Conservation (phyloP, 1,284 basidiomycete species). For the Melampsora larici-populina region DNA sequence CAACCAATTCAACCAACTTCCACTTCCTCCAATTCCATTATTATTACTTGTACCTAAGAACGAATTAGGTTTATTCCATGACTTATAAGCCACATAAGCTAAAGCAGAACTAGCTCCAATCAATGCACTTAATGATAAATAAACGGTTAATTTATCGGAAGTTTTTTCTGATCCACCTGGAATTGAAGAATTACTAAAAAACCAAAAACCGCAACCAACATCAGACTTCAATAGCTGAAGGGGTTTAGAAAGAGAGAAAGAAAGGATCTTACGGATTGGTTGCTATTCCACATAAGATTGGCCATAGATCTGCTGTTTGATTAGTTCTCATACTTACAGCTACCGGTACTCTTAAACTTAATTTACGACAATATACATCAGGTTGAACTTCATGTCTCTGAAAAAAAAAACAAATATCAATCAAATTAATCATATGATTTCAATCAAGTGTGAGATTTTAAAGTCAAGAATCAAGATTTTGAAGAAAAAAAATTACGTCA, state of each 20-base stretch:
- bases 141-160: constrained; percentile 30
- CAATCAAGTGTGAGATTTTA: not conserved
- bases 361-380: constrained; percentile 85
- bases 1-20: constrained; percentile 35
- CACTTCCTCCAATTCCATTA: not conserved
- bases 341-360: constrained; percentile 80
- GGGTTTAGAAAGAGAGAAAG: constrained; percentile 45
- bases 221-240: not conserved
- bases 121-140: constrained; percentile 31
- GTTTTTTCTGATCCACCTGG: constrained; percentile 40
- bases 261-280: constrained; percentile 69
- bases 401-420: not conserved
- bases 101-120: constrained; percentile 31
- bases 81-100: constrained; percentile 37
- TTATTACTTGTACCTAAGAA: not conserved
- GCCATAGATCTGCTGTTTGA: constrained; percentile 84
- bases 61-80: constrained; percentile 18
- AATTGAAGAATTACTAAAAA: constrained; percentile 40
- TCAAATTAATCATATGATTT: too few species aligned
- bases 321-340: constrained; percentile 81
- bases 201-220: not conserved
- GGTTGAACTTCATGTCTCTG: constrained; percentile 97
- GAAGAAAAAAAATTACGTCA: constrained; percentile 36
- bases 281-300: constrained; percentile 75
- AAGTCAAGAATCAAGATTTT: not conserved